These are phyloP conservation scores for Puccinia triticina DNA, from an alignment of 1,284 basidiomycete species.

Conservation along the genomic window DNA sequence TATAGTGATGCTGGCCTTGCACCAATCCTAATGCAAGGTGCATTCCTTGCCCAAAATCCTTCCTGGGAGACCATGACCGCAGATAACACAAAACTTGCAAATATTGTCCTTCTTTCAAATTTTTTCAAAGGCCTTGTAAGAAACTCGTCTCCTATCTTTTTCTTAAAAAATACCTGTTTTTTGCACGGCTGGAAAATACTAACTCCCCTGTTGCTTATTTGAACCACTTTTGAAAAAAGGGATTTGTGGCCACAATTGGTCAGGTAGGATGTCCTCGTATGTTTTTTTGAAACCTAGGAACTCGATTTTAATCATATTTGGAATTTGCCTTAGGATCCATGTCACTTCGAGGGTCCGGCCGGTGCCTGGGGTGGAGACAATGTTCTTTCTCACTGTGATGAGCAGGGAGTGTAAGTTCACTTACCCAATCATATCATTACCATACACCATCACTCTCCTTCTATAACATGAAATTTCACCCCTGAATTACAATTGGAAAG, in stretches of 20 bases:
- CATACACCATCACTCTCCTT: neutral
- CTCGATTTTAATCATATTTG: neutral
- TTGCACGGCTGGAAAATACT: neutral
- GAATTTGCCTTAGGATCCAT: slow-evolving; percentile 34
- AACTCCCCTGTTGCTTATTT: neutral
- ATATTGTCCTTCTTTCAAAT: slow-evolving; percentile 21
- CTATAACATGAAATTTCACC: neutral
- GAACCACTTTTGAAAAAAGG: slow-evolving; percentile 2
- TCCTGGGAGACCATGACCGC: neutral
- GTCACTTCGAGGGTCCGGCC: slow-evolving; percentile 24
- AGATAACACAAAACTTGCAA: slow-evolving; percentile 17
- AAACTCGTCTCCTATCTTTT: neutral
- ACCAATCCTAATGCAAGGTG: slow-evolving; percentile 26
- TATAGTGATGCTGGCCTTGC: slow-evolving; percentile 37
- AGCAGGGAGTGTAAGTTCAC: slow-evolving; percentile 32
- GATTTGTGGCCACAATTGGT: slow-evolving; percentile 40
- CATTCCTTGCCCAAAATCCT: slow-evolving; percentile 33
- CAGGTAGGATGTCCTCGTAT: neutral
- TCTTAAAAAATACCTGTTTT: neutral
- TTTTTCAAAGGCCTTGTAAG: slow-evolving; percentile 29
- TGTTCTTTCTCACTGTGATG: slow-evolving; percentile 28
- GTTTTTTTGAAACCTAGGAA: neutral
- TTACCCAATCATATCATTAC: neutral
- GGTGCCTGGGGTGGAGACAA: slow-evolving; percentile 40
- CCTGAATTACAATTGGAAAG: neutral